Conservation (phyloP, 176 grass and related monocot genomes). For the Oryza coarctata region DNA sequence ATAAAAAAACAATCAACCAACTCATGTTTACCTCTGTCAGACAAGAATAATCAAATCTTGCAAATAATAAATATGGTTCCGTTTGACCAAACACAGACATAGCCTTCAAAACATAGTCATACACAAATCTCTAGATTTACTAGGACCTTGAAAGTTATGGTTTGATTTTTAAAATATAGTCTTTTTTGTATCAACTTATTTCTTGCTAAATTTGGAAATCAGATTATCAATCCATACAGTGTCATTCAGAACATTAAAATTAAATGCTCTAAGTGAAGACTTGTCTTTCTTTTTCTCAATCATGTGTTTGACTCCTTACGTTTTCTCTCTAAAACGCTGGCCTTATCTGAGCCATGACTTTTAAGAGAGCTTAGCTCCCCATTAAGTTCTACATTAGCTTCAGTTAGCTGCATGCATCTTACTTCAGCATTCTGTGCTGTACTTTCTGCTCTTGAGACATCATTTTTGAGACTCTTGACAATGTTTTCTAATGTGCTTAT, state of each 20-base stretch:
- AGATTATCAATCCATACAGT: background rate
- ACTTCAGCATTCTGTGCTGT: slow-evolving; percentile 67
- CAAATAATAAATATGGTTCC: slow-evolving; percentile 10
- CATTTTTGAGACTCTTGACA: slow-evolving; percentile 58
- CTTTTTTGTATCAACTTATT: background rate
- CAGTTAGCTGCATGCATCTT: slow-evolving; percentile 55
- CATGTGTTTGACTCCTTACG: slow-evolving; percentile 67
- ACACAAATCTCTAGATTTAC: background rate
- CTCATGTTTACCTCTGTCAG: background rate
- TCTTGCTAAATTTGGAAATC: background rate
- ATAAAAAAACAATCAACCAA: background rate
- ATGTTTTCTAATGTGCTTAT: slow-evolving; percentile 48
- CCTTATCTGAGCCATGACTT: slow-evolving; percentile 56
- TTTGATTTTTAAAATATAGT: background rate
- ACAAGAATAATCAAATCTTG: too few relatives aligned
- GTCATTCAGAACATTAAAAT: background rate
- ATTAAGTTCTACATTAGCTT: slow-evolving; percentile 60
- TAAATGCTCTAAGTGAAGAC: slow-evolving; percentile 1
- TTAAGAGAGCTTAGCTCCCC: slow-evolving; percentile 48
- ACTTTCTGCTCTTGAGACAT: slow-evolving; percentile 61
- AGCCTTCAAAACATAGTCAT: background rate
- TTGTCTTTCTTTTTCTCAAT: slow-evolving; percentile 3
- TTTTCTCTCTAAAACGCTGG: slow-evolving; percentile 56
- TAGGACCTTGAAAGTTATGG: background rate
- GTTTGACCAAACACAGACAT: background rate